Evolutionary conservation across 1,284 basidiomycete species (phyloP).

Genomic region (Malassezia brasiliensis): DNA sequence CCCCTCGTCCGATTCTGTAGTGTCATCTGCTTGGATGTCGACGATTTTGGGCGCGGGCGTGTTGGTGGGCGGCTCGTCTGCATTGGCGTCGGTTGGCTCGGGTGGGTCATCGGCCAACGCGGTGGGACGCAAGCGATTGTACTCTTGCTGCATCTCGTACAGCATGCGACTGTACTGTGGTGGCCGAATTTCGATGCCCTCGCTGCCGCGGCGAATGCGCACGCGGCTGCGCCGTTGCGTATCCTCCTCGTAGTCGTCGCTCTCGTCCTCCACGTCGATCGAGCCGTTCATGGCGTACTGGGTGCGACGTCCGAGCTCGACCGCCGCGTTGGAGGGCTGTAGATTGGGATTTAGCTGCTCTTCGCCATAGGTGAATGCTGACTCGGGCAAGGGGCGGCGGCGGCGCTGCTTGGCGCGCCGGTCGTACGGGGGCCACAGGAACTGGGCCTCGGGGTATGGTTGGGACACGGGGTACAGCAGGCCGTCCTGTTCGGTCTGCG

Average conservation of each 20-base stretch:
- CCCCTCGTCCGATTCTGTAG: background rate
- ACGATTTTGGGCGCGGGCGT: background rate
- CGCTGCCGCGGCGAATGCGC: conserved; percentile 23
- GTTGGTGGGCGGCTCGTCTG: background rate
- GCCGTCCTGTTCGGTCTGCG: conserved; percentile 59
- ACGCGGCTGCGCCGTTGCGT: background rate
- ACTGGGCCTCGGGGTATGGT: conserved; percentile 55
- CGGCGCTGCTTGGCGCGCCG: background rate
- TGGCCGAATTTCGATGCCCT: conserved; percentile 22
- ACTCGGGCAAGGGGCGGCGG: background rate
- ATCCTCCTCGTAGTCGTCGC: background rate
- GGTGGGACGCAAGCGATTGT: too few species aligned
- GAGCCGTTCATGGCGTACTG: background rate
- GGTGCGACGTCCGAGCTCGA: background rate
- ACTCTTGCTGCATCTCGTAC: background rate
- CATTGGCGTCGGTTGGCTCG: background rate
- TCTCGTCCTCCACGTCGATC: background rate
- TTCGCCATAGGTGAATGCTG: conserved; percentile 7
- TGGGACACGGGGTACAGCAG: conserved; percentile 60
- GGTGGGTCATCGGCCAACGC: background rate
- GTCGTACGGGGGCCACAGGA: conserved; percentile 35
- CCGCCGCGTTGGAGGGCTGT: background rate
- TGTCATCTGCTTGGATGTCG: background rate
- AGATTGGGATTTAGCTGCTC: conserved; percentile 9
- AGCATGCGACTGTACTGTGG: conserved; percentile 16